Evolutionary conservation across 257 asterid species (phyloP).

Genomic region (Solanum dulcamara): DNA sequence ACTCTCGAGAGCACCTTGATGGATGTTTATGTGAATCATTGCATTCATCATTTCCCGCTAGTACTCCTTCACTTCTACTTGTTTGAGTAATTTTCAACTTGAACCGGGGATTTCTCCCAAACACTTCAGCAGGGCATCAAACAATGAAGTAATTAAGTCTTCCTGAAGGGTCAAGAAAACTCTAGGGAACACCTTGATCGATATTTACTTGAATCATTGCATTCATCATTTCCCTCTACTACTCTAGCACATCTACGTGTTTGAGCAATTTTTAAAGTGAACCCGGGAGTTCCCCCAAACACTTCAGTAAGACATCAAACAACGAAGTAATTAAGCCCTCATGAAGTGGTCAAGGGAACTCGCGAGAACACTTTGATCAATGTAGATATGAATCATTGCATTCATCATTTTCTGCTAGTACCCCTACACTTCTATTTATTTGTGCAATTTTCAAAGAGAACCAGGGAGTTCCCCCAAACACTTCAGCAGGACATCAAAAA

Average conservation of each 20-base stretch:
- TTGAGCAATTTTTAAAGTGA: too few relatives aligned
- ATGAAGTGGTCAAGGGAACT: not conserved
- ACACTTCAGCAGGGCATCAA: conserved; percentile 12
- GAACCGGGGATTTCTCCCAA: conserved; percentile 10
- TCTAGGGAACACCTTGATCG: not conserved
- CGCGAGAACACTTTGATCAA: not conserved
- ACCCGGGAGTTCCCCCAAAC: not conserved
- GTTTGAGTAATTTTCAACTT: not conserved
- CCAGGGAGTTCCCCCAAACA: not conserved
- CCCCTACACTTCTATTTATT: not conserved
- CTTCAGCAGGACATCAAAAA: not conserved
- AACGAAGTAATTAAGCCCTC: not conserved
- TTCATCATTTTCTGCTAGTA: not conserved
- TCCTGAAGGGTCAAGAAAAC: not conserved
- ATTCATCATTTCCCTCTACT: not conserved
- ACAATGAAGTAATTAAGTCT: not conserved
- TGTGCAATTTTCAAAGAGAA: not conserved
- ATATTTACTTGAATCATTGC: not conserved
- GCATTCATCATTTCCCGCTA: too few relatives aligned
- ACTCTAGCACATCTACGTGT: not conserved
- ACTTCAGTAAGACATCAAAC: not conserved
- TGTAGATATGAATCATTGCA: not conserved
- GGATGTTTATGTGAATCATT: too few relatives aligned
- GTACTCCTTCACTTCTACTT: not conserved
- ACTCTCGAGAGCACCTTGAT: not conserved